Base-by-base conservation (phyloP, 768 basidiomycete genomes). In the Mycena olivaceomarginata region DNA sequence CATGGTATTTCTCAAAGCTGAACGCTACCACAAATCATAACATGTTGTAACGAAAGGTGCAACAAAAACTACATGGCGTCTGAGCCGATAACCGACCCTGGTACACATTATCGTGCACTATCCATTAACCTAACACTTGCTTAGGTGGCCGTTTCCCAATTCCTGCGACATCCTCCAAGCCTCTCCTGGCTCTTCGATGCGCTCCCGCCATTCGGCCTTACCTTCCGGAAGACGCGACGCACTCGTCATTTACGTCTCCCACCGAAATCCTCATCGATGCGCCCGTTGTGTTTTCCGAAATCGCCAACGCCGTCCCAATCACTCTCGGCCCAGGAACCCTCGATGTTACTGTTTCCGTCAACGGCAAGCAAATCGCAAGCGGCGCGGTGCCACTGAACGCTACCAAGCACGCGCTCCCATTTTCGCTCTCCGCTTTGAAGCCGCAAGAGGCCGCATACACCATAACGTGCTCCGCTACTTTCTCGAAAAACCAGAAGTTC, bases 141-240 rank as follows among this genome's bases (percentile, higher is more conserved):
- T 40, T 39, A 87, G 86, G 85, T 46, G 91, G 91, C 41, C 85
- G 88, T 77, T 92, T 92, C 74, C 87, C 86, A 2, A 69, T 84
- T 5, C 87, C 90, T 8, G 81, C 81, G 11, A 77, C 81, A 1
- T 88, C 88, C 3, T 76, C 84, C 0, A 82, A 81, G 1, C 84
- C 92, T n/a, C 87, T 92, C 53, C 87, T 93, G 37, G 90, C 92
- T 10, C 83, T 94, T 51, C 90, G 91, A 12, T 93, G 93, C 75
- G 87, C 88, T 11, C 92, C 91, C 40, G 90, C 91, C 4, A 89
- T 93, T 31, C 87, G 89, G 8, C 93, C 93, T 1, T 94, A 92
- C 81, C 88, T 93, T 31, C 88, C 89, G 18, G 91, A 90, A 77
- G 92, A 93, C 76, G 83, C 84, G 9, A 71, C 82, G 64, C 75